A percentile compares a stretch with the other conserved stretches of the same genome.
phyloP scores from a whole-genome alignment of 768 basidiomycete species.

The Leccinum disarticulatum region DNA sequence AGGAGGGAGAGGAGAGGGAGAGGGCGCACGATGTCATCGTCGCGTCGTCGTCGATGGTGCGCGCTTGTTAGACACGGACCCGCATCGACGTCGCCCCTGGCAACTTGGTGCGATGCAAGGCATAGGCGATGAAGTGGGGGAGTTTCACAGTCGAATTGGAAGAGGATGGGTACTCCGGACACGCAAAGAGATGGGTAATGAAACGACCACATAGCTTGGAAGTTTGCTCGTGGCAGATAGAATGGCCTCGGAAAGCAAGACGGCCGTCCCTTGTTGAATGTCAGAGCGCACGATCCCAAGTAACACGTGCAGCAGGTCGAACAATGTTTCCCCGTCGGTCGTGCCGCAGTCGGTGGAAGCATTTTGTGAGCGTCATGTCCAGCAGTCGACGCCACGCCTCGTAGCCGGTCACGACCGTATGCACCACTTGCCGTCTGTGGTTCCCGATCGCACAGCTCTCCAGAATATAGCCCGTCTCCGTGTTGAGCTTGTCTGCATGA shows the following conservation, averaged over 20 bases:
- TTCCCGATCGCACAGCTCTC: constrained; percentile 88
- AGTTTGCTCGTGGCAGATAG: constrained; percentile 36
- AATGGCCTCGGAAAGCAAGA: constrained; percentile 81
- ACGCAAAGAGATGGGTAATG: too few relatives aligned
- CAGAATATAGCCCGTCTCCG: constrained; percentile 74
- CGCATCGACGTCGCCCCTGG: too few relatives aligned
- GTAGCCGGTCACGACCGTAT: constrained; percentile 69
- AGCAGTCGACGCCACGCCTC: constrained; percentile 84
- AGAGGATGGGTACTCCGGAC: too few relatives aligned
- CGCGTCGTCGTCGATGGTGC: too few relatives aligned
- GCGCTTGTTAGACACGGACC: too few relatives aligned
- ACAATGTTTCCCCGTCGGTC: constrained; percentile 87
- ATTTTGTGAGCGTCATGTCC: constrained; percentile 83
- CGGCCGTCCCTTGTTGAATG: constrained; percentile 67
- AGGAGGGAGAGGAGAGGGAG: too few relatives aligned
- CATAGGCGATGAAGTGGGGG: too few relatives aligned
- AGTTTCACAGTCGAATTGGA: too few relatives aligned
- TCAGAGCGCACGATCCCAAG: constrained; percentile 62
- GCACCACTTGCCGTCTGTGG: constrained; percentile 75
- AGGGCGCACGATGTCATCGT: too few relatives aligned
- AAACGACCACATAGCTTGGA: too few relatives aligned
- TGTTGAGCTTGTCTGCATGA: constrained; percentile 63
- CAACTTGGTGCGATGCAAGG: too few relatives aligned
- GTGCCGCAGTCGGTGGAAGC: constrained; percentile 78
- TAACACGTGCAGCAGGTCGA: constrained; percentile 85